Percentiles rank a stretch among this genome's conserved stretches.
Evolutionary conservation across 371 early-diverging fungal species (phyloP).

Genomic region (Entomophthora muscae): DNA sequence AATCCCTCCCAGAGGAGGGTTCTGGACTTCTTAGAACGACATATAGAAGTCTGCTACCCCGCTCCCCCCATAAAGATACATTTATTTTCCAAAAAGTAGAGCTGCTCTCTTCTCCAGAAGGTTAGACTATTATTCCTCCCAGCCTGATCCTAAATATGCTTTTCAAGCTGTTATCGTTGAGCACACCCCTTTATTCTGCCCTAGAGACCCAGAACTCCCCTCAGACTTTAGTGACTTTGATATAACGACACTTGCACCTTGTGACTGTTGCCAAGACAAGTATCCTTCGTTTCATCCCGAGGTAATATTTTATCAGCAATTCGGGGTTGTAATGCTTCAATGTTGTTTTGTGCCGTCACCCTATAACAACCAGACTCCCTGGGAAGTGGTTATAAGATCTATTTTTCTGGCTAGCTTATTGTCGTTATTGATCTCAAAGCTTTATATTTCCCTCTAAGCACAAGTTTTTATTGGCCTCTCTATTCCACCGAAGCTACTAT

Average conservation of each 20-base stretch:
- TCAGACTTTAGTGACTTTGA: neutral
- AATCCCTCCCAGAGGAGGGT: neutral
- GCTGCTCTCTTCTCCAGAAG: neutral
- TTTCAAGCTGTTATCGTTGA: neutral
- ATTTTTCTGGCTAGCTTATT: neutral
- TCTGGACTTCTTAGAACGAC: neutral
- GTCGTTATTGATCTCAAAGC: neutral
- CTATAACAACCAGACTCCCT: neutral
- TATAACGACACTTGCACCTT: neutral
- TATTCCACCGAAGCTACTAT: too few relatives aligned
- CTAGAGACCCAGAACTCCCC: neutral
- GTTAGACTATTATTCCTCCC: neutral
- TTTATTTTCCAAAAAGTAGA: neutral
- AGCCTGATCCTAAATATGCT: neutral
- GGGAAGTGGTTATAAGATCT: too few relatives aligned
- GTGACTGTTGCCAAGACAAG: neutral
- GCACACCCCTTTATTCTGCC: neutral
- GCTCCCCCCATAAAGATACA: neutral
- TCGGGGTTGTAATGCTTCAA: neutral
- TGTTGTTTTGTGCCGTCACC: neutral
- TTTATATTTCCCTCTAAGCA: neutral
- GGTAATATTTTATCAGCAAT: neutral
- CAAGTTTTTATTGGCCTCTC: too few relatives aligned
- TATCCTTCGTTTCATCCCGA: neutral
- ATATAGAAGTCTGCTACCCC: neutral